Conservation (phyloP, 306 rosid genomes). For the Mimosa pudica region DNA sequence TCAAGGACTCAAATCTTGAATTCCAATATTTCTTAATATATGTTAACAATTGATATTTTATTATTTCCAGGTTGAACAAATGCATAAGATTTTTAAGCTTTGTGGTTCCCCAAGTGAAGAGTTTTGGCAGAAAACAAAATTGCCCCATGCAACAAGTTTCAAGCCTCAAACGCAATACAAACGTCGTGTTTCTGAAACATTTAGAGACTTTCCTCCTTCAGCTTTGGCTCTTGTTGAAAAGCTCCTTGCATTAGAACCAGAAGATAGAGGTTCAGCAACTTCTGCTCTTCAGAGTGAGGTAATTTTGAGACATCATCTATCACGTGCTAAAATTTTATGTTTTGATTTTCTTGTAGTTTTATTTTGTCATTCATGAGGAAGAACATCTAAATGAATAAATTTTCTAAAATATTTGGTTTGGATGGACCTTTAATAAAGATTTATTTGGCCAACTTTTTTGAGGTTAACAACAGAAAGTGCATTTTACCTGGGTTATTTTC, state of each 20-base stretch:
- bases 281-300: conserved; percentile 75
- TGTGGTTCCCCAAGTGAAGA: conserved; percentile 92
- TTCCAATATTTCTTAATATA: background rate
- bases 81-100: conserved; percentile 93
- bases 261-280: conserved; percentile 69
- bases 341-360: background rate
- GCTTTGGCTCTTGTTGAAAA: conserved; percentile 70
- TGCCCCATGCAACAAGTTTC: conserved; percentile 88
- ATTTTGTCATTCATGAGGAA: background rate
- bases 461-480: background rate
- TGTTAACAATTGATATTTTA: conserved; percentile 2
- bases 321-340: background rate
- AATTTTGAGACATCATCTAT: conserved; percentile 17
- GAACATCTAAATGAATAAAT: background rate
- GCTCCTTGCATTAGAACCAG: conserved; percentile 76
- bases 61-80: conserved; percentile 79
- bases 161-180: conserved; percentile 77
- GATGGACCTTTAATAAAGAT: background rate
- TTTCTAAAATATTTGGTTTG: background rate
- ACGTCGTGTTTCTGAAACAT: conserved; percentile 62
- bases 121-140: conserved; percentile 75
- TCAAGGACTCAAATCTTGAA: background rate
- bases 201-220: conserved; percentile 58
- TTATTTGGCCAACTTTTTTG: conserved; percentile 11
- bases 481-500: background rate